A percentile compares a stretch with the other conserved stretches of the same genome.
phyloP scores from a whole-genome alignment of 1,284 basidiomycete genomes.

The Ustilago crameri region DNA sequence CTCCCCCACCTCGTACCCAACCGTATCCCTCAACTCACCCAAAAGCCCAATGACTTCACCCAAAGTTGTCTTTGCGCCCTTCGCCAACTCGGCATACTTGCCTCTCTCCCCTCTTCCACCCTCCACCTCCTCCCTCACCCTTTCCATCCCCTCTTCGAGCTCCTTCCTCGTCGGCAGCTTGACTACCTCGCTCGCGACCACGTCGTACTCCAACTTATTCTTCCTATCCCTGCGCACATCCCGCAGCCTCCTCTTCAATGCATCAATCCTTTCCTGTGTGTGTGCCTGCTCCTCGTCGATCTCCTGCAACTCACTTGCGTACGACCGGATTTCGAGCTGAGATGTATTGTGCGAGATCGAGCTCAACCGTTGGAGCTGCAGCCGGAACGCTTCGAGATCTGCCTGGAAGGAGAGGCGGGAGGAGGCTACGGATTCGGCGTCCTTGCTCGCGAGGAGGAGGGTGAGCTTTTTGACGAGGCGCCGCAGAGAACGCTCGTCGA shows the following conservation, averaged over 20 bases:
- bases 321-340: conserved; percentile 24
- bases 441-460: conserved; percentile 18
- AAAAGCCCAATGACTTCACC: conserved; percentile 15
- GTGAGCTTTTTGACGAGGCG: conserved; percentile 43
- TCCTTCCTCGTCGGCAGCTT: conserved; percentile 47
- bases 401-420: conserved; percentile 36
- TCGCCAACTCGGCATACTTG: conserved; percentile 39
- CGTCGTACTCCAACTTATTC: conserved; percentile 61
- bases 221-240: conserved; percentile 47
- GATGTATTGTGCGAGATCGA: conserved; percentile 32
- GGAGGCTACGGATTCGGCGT: conserved; percentile 20
- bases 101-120: conserved; percentile 28
- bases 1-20: conserved; percentile 54
- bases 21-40: conserved; percentile 29
- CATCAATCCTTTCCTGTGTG: conserved; percentile 38
- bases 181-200: conserved; percentile 51
- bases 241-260: conserved; percentile 42
- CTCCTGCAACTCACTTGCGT: conserved; percentile 19
- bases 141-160: conserved; percentile 30
- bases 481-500: conserved; percentile 34
- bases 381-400: conserved; percentile 33
- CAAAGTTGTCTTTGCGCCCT: conserved; percentile 18
- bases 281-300: conserved; percentile 31
- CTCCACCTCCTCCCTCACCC: conserved; percentile 25
- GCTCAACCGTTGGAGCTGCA: conserved; percentile 21